phyloP scores from a whole-genome alignment of 768 basidiomycete species.

The Leccinum obscurum region DNA sequence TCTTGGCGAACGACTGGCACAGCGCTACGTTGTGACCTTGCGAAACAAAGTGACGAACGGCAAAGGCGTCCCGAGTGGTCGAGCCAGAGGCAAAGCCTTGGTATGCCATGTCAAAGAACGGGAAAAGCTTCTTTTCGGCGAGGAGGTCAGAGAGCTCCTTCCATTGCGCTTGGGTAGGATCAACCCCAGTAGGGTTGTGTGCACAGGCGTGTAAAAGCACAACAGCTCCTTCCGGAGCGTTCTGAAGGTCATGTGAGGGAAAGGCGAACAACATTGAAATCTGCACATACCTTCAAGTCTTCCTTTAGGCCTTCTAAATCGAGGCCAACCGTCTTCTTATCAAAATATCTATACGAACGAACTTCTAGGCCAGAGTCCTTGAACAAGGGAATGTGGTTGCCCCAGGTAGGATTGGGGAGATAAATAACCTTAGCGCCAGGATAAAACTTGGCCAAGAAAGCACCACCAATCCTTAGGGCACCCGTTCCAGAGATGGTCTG shows the following conservation, averaged over 20 bases:
- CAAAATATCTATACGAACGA: slow-evolving; percentile 89
- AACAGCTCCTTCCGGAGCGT: slow-evolving; percentile 75
- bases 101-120: slow-evolving; percentile 99
- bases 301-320: slow-evolving; percentile 90
- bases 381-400: slow-evolving; percentile 93
- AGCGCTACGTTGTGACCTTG: slow-evolving; percentile 90
- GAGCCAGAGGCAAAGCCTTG: slow-evolving; percentile 98
- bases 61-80: slow-evolving; percentile 88
- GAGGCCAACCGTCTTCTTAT: slow-evolving; percentile 87
- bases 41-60: slow-evolving; percentile 90
- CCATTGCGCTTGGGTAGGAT: slow-evolving; percentile 95
- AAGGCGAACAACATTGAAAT: slow-evolving; percentile 1
- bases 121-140: slow-evolving; percentile 88
- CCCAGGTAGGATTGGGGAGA: slow-evolving; percentile 94
- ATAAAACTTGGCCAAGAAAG: slow-evolving; percentile 88
- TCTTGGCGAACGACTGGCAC: slow-evolving; percentile 97
- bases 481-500: slow-evolving; percentile 99
- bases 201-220: slow-evolving; percentile 96
- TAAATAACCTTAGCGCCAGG: slow-evolving; percentile 86
- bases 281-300: slow-evolving; percentile 69
- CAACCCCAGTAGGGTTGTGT: slow-evolving; percentile 98
- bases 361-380: slow-evolving; percentile 94
- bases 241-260: slow-evolving; percentile 35
- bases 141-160: slow-evolving; percentile 82
- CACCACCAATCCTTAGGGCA: slow-evolving; percentile 92